A percentile compares a stretch with the other conserved stretches of the same genome.
These are phyloP conservation scores for Ogataea kodamae DNA, from an alignment of 805 yeast genomes.

Conservation along the genomic window DNA sequence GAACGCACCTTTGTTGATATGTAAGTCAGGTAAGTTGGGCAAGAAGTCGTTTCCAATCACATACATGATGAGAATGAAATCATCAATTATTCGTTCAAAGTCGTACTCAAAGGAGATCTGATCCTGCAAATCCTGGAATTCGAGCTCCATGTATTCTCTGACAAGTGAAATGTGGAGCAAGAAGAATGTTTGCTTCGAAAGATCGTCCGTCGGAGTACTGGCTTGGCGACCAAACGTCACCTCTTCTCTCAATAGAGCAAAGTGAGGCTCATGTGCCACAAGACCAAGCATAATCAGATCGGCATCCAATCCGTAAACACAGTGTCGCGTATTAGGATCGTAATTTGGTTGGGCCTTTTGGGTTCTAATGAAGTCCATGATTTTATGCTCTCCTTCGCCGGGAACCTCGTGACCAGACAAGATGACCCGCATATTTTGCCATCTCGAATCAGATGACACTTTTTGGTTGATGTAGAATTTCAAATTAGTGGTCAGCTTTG, in stretches of 20 bases:
- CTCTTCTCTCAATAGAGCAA: conserved; percentile 90
- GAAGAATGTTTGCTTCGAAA: conserved; percentile 77
- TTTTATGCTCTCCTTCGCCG: conserved; percentile 98
- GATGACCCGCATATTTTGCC: conserved; percentile 76
- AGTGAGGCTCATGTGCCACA: conserved; percentile 93
- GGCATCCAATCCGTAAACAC: conserved; percentile 94
- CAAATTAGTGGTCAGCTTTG: conserved; percentile 73
- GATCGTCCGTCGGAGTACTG: conserved; percentile 35
- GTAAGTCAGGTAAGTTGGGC: conserved; percentile 92
- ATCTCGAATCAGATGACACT: conserved; percentile 77
- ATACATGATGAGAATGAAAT: conserved; percentile 85
- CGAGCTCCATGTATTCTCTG: conserved; percentile 87
- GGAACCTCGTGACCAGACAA: conserved; percentile 95
- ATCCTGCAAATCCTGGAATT: conserved; percentile 68
- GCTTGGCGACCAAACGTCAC: conserved; percentile 71
- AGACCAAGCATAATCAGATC: conserved; percentile 92
- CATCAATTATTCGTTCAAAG: conserved; percentile 89
- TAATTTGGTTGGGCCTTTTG: conserved; percentile 71
- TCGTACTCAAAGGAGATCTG: conserved; percentile 64
- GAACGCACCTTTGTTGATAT: conserved; percentile 92
- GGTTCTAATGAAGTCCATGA: conserved; percentile 85
- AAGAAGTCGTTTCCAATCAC: conserved; percentile 98
- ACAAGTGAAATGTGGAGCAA: conserved; percentile 81
- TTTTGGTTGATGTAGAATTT: conserved; percentile 87
- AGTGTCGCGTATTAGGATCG: conserved; percentile 81